These are phyloP conservation scores for Colletotrichum chlorophyti DNA, from an alignment of 2,329 filamentous ascomycete species.

Conservation along the genomic window DNA sequence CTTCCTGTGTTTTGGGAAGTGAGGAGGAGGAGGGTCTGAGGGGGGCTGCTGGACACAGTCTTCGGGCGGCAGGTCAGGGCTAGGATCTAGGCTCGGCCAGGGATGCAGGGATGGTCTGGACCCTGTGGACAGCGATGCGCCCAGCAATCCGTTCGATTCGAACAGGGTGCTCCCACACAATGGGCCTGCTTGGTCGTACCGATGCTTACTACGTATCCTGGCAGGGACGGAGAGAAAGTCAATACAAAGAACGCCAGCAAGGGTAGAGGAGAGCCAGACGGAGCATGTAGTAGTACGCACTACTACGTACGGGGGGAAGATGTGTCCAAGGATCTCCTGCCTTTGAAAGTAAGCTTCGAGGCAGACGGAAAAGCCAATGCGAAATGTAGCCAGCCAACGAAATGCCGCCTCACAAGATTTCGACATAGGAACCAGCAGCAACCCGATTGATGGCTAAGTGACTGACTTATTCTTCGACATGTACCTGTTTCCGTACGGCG, in stretches of 20 bases:
- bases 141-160: constrained; percentile 9
- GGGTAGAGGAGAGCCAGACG: neutral
- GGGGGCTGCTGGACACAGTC: too few relatives aligned
- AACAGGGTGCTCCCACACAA: constrained; percentile 11
- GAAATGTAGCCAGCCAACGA: too few relatives aligned
- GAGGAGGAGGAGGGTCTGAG: neutral
- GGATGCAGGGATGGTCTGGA: constrained; percentile 25
- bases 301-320: neutral
- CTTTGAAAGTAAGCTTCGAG: constrained; percentile 15
- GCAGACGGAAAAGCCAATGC: neutral
- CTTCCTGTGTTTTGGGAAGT: too few relatives aligned
- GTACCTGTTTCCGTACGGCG: neutral
- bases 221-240: too few relatives aligned
- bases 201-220: neutral
- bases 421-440: too few relatives aligned
- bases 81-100: constrained; percentile 15
- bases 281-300: too few relatives aligned
- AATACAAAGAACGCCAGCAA: neutral
- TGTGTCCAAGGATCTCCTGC: neutral
- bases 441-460: too few relatives aligned
- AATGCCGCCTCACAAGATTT: too few relatives aligned
- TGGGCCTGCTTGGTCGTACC: neutral
- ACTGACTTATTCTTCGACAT: constrained; percentile 5
- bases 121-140: constrained; percentile 15
- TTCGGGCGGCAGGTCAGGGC: constrained; percentile 5